phyloP scores from a whole-genome alignment of 2,329 filamentous ascomycete species.

The Aspergillus pseudotamarii region DNA sequence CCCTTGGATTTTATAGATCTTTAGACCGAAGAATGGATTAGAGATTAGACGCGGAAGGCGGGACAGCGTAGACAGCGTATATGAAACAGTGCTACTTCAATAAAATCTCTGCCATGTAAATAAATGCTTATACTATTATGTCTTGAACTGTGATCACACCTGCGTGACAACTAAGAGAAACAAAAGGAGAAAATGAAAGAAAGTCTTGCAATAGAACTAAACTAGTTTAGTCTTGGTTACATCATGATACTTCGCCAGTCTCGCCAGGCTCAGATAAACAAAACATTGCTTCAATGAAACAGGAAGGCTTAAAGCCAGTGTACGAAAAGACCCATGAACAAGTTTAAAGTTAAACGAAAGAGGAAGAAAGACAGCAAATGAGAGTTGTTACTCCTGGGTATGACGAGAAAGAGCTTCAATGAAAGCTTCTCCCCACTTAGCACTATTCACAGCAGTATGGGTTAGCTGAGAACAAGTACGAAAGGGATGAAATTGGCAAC shows the following conservation, averaged over 20 bases:
- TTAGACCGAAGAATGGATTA: neutral
- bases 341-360: neutral
- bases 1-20: neutral
- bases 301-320: too few species aligned
- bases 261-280: neutral
- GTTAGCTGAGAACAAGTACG: neutral
- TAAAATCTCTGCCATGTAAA: neutral
- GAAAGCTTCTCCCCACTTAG: conserved; percentile 37
- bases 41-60: neutral
- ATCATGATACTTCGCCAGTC: neutral
- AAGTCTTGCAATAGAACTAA: too few species aligned
- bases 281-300: neutral
- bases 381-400: neutral
- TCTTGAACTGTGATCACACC: too few species aligned
- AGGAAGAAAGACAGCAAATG: too few species aligned
- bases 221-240: neutral
- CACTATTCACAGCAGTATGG: conserved; percentile 21
- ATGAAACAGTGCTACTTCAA: neutral
- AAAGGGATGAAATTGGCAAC: neutral
- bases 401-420: conserved; percentile 17
- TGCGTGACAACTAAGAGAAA: too few species aligned
- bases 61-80: neutral
- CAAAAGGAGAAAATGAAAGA: too few species aligned
- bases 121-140: too few species aligned
- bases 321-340: neutral